A percentile compares a stretch with the other conserved stretches of the same genome.
These are phyloP conservation scores for Claviceps citrina DNA, from an alignment of 2,329 filamentous ascomycete species.

Conservation along the genomic window DNA sequence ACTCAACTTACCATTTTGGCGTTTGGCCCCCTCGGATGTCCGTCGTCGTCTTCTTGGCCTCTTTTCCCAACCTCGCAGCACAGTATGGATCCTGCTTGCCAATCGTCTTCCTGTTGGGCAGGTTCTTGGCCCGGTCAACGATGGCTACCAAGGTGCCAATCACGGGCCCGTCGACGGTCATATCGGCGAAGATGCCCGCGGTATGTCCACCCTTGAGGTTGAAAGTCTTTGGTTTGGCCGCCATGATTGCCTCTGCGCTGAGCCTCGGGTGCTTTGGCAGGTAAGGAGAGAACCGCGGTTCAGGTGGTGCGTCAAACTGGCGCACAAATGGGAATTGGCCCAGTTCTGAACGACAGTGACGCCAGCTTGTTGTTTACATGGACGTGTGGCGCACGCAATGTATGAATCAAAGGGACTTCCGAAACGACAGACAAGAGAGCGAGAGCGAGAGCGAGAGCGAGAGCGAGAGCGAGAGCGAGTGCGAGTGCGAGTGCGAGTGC, in stretches of 20 bases:
- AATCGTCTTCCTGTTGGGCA: slow-evolving; percentile 93
- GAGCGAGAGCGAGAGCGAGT: not conserved
- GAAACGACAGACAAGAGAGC: not conserved
- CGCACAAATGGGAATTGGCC: not conserved
- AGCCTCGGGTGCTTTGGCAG: not conserved
- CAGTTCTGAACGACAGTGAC: not conserved
- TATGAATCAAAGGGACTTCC: too few relatives aligned
- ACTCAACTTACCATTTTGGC: slow-evolving; percentile 62
- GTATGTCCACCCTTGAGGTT: slow-evolving; percentile 56
- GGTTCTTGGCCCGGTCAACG: slow-evolving; percentile 88
- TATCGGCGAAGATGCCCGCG: slow-evolving; percentile 85
- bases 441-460: too few relatives aligned
- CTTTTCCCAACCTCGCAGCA: slow-evolving; percentile 82
- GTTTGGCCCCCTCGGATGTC: slow-evolving; percentile 92
- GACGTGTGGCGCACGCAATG: slow-evolving; percentile 5
- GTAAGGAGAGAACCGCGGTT: not conserved
- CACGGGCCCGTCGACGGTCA: slow-evolving; percentile 79
- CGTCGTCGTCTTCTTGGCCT: slow-evolving; percentile 92
- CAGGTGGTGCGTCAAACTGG: slow-evolving; percentile 2
- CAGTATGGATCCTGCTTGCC: slow-evolving; percentile 98
- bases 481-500: too few relatives aligned
- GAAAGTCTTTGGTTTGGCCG: slow-evolving; percentile 37
- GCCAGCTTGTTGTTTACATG: slow-evolving; percentile 8
- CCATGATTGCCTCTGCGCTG: slow-evolving; percentile 30
- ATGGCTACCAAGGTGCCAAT: slow-evolving; percentile 89